Conservation (phyloP, 2,329 filamentous ascomycete genomes). For the Sporothrix mexicana region DNA sequence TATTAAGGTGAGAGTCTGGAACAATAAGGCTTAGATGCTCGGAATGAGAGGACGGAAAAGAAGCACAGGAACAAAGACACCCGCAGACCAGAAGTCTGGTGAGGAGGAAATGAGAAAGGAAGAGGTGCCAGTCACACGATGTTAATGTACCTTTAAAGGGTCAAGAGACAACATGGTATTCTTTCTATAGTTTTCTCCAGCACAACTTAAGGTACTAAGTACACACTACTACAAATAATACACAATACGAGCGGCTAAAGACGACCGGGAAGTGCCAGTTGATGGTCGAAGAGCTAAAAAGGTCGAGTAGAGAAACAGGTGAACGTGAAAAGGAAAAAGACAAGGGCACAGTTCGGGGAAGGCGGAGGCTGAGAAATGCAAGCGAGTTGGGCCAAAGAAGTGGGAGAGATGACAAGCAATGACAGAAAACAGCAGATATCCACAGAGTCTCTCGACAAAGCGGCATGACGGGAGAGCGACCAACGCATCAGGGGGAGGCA, state of each 20-base stretch:
- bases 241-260: conserved; percentile 19
- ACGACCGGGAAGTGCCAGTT: not conserved
- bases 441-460: not conserved
- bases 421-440: not conserved
- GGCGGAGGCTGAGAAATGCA: not conserved
- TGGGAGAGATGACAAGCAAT: not conserved
- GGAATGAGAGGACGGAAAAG: not conserved
- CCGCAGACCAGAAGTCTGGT: not conserved
- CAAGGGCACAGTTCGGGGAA: conserved; percentile 1
- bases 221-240: not conserved
- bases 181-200: too few species aligned
- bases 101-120: not conserved
- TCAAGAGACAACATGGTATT: not conserved
- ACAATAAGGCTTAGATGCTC: not conserved
- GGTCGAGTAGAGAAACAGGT: not conserved
- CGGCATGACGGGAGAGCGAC: not conserved
- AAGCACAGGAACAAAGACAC: not conserved
- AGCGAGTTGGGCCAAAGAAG: not conserved
- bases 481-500: conserved; percentile 19
- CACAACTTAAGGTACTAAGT: not conserved
- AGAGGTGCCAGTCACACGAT: not conserved
- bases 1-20: not conserved
- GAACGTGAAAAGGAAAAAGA: not conserved
- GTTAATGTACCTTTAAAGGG: not conserved
- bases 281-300: not conserved